A percentile compares a stretch with the other conserved stretches of the same genome.
Conservation (phyloP, 257 asterid genomes). For the Solanum appendiculatum region DNA sequence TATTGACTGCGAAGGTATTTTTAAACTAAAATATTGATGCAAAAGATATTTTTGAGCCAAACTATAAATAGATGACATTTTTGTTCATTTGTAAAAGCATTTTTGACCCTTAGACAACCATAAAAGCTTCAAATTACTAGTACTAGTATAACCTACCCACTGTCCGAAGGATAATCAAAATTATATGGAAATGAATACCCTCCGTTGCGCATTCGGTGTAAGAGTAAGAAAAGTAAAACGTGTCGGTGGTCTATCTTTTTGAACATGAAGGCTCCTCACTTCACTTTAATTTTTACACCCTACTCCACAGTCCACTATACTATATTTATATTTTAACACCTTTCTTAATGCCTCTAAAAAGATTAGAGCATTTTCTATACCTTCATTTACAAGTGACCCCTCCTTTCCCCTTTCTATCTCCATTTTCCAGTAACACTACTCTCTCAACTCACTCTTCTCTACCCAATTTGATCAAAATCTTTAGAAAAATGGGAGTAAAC, state of each 20-base stretch:
- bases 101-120: too few relatives aligned
- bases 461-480: neutral
- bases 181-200: neutral
- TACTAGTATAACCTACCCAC: neutral
- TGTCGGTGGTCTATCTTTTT: constrained; percentile 19
- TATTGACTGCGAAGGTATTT: too few relatives aligned
- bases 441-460: neutral
- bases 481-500: constrained; percentile 23
- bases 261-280: neutral
- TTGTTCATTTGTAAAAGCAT: too few relatives aligned
- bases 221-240: constrained; percentile 7
- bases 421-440: neutral
- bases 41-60: too few relatives aligned
- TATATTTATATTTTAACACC: neutral
- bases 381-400: constrained; percentile 4
- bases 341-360: constrained; percentile 26
- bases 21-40: too few relatives aligned
- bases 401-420: neutral
- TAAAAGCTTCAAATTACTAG: too few relatives aligned
- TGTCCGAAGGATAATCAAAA: neutral
- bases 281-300: neutral
- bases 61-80: too few relatives aligned
- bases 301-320: neutral
- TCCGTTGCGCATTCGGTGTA: neutral
- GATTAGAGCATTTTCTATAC: neutral